Percentiles rank a stretch among this genome's conserved stretches.
These are phyloP conservation scores for Plasmodium vivax DNA, from an alignment of 169 alveolate species.

Conservation along the genomic window DNA sequence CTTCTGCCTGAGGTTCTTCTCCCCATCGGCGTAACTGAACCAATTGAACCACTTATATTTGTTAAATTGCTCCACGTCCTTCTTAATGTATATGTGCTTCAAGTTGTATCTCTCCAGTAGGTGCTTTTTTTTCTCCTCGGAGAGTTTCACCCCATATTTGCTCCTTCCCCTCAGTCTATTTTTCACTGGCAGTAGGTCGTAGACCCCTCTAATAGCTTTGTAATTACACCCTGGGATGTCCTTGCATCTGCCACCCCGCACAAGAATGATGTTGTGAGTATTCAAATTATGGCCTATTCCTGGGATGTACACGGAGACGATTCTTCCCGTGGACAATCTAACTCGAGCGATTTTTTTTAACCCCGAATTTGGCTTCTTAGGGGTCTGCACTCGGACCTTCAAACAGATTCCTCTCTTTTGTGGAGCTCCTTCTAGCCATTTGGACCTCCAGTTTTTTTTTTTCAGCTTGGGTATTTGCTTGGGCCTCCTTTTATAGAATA, in stretches of 20 bases:
- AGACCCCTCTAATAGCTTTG: conserved; percentile 88
- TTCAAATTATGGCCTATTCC: conserved; percentile 89
- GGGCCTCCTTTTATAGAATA: conserved; percentile 85
- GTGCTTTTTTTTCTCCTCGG: conserved; percentile 77
- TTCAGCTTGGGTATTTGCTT: conserved; percentile 85
- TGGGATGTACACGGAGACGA: conserved; percentile 87
- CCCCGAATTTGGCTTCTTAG: conserved; percentile 90
- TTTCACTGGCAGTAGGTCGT: conserved; percentile 88
- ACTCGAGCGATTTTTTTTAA: conserved; percentile 89
- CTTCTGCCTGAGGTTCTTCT: conserved; percentile 74
- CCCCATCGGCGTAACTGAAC: conserved; percentile 65
- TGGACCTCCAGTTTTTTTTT: conserved; percentile 85
- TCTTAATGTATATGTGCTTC: conserved; percentile 78
- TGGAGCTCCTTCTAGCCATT: conserved; percentile 89
- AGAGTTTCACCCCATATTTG: conserved; percentile 81
- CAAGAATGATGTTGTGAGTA: conserved; percentile 87
- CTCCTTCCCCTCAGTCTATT: conserved; percentile 84
- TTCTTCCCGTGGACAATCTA: conserved; percentile 86
- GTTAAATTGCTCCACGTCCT: conserved; percentile 81
- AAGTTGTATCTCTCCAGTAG: conserved; percentile 62
- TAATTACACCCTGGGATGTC: conserved; percentile 90
- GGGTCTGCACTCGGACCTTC: conserved; percentile 86
- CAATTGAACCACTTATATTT: conserved; percentile 70
- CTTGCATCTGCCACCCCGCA: conserved; percentile 89
- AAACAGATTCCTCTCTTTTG: conserved; percentile 86